These are phyloP conservation scores for Wickerhamiella spandovensis DNA, from an alignment of 805 yeast genomes.

Conservation along the genomic window DNA sequence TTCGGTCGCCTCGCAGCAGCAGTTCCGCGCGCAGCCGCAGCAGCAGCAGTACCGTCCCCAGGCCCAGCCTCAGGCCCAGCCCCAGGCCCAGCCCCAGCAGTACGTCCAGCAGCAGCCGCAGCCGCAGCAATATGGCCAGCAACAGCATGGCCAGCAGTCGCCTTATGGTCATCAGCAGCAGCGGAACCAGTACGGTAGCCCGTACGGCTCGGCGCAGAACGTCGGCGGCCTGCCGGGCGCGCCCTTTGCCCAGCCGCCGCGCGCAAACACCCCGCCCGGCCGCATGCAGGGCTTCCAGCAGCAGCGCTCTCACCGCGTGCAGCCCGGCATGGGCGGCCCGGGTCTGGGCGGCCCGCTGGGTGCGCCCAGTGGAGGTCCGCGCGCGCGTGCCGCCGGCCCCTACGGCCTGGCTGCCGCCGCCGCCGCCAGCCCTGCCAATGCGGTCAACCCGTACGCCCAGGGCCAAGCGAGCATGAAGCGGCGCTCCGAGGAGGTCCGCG, in stretches of 20 bases:
- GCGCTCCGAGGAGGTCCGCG: neutral
- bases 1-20: neutral
- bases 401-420: neutral
- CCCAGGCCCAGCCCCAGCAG: neutral
- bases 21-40: neutral
- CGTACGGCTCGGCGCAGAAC: neutral
- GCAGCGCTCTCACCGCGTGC: neutral
- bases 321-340: neutral
- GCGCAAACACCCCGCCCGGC: neutral
- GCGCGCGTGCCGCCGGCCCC: neutral
- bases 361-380: neutral
- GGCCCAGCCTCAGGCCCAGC: constrained; percentile 1
- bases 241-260: neutral
- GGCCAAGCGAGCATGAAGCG: neutral
- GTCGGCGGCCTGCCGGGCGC: neutral
- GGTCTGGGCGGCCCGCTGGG: neutral
- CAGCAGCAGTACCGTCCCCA: neutral
- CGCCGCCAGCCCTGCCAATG: neutral
- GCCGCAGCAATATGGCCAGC: neutral
- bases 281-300: neutral
- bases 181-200: no score
- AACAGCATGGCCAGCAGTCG: neutral
- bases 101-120: neutral
- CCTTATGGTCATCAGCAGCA: neutral
- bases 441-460: neutral